Evolutionary conservation across 257 asterid species (phyloP).

Genomic region (Plantago ovata): DNA sequence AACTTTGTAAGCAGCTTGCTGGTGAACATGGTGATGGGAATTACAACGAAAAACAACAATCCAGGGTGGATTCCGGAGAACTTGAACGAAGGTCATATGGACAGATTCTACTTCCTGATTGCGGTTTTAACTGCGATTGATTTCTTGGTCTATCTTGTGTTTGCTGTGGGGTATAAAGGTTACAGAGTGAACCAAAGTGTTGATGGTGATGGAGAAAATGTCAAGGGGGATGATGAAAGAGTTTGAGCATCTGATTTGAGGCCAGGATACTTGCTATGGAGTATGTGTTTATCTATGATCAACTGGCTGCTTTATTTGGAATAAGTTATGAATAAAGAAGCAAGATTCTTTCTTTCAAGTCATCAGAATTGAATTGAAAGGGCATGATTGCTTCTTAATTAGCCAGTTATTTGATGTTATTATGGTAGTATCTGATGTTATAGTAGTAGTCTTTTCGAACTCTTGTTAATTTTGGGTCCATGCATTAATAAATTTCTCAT

Average conservation of each 20-base stretch:
- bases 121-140: conserved; percentile 44
- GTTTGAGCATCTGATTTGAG: conserved; percentile 31
- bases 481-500: too few species aligned
- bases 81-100: conserved; percentile 56
- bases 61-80: conserved; percentile 75
- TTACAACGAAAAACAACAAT: conserved; percentile 31
- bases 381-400: too few species aligned
- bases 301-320: neutral
- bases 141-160: conserved; percentile 38
- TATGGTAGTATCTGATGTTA: too few species aligned
- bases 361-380: too few species aligned
- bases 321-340: conserved; percentile 8
- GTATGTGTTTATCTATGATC: neutral
- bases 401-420: too few species aligned
- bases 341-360: too few species aligned
- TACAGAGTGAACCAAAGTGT: conserved; percentile 23
- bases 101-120: conserved; percentile 57
- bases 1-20: conserved; percentile 67
- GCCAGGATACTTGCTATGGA: too few species aligned
- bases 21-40: conserved; percentile 53
- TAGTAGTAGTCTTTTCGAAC: too few species aligned
- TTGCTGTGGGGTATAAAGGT: conserved; percentile 57
- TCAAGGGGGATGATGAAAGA: conserved; percentile 3
- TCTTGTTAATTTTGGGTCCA: too few species aligned
- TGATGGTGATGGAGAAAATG: neutral